A percentile compares a stretch with the other conserved stretches of the same genome.
Evolutionary conservation across 73 alveolate genomes (phyloP).

Genomic region (Stentor coeruleus): DNA sequence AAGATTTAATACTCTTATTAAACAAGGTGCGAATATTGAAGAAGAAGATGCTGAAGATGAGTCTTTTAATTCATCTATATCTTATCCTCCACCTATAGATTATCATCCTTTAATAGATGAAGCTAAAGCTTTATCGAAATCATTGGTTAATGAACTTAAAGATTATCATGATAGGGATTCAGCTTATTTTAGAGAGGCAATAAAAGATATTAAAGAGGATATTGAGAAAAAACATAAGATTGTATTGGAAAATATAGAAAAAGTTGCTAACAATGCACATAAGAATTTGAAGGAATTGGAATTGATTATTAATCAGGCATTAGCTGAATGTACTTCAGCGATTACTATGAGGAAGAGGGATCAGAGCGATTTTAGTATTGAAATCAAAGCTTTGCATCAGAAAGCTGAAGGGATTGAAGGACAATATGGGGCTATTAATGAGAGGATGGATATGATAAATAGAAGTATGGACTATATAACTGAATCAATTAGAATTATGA

Average conservation of each 20-base stretch:
- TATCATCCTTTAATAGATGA: background rate
- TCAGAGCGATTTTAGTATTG: background rate
- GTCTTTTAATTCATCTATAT: background rate
- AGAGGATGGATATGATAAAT: background rate
- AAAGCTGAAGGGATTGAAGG: background rate
- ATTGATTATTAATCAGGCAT: background rate
- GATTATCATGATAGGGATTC: background rate
- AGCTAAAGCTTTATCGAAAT: background rate
- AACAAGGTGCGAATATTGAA: background rate
- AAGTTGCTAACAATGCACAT: background rate
- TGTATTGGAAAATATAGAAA: background rate
- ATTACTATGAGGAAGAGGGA: constrained; percentile 18
- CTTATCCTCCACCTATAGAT: background rate
- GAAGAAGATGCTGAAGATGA: background rate
- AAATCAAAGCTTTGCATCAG: background rate
- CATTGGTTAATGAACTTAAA: background rate
- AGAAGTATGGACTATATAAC: background rate
- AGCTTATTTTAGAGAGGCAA: background rate
- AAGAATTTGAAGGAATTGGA: background rate
- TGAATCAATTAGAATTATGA: background rate
- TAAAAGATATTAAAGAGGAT: background rate
- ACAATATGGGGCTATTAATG: background rate
- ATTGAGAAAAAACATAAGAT: background rate
- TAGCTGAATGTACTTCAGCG: background rate
- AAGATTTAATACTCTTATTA: background rate